Percentiles rank a stretch among this genome's conserved stretches.
Evolutionary conservation across 257 asterid genomes (phyloP).

Genomic region (Nicotiana sylvestris): DNA sequence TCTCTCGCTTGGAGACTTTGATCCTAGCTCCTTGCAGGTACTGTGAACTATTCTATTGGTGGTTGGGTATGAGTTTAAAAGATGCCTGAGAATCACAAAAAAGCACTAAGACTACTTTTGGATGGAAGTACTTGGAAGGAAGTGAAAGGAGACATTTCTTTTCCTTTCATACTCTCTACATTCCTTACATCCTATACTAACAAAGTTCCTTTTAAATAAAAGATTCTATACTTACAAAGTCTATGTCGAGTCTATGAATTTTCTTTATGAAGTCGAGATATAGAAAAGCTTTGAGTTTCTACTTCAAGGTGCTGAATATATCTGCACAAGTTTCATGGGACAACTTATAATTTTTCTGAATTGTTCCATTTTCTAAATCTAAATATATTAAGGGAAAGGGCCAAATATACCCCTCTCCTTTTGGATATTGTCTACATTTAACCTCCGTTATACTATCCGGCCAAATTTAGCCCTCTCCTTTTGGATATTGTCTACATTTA

Average conservation of each 20-base stretch:
- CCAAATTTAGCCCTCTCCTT: too few relatives aligned
- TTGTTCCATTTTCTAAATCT: neutral
- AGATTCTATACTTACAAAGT: neutral
- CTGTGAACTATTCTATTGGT: neutral
- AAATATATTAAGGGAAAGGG: neutral
- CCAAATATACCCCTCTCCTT: too few relatives aligned
- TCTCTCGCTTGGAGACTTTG: conserved; percentile 53
- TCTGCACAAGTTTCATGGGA: neutral
- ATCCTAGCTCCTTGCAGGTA: conserved; percentile 74
- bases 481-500: too few relatives aligned
- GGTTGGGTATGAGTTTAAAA: neutral
- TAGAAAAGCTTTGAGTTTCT: neutral
- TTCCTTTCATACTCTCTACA: neutral
- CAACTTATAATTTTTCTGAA: neutral
- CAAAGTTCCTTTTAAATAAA: too few relatives aligned
- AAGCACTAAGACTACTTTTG: neutral
- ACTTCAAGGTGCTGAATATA: neutral
- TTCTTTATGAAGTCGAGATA: neutral
- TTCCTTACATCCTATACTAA: neutral
- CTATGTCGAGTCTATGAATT: neutral
- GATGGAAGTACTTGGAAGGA: neutral
- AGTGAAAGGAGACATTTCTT: neutral
- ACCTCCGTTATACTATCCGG: too few relatives aligned
- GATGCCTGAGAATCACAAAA: neutral
- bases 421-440: too few relatives aligned